Conservation (phyloP, 2,329 filamentous ascomycete species). For the Orbilia brochopaga region DNA sequence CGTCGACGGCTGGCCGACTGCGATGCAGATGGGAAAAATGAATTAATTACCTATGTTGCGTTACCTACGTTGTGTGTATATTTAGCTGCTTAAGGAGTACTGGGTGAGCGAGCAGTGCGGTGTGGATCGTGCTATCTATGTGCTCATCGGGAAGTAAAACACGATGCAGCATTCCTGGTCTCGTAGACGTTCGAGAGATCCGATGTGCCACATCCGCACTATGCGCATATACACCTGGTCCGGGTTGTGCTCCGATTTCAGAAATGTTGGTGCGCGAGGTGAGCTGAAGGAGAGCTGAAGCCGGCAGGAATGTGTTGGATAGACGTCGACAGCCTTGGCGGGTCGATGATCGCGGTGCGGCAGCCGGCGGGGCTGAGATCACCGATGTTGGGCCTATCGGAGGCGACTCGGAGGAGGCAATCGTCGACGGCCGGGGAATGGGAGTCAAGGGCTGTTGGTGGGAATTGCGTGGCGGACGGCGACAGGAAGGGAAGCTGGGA, state of each 20-base stretch:
- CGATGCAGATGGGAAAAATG: neutral
- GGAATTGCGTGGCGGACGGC: neutral
- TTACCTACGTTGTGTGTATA: too few relatives aligned
- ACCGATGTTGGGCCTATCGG: neutral
- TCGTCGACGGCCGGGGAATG: neutral
- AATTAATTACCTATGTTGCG: too few relatives aligned
- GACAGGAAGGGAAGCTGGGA: too few relatives aligned
- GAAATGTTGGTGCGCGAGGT: neutral
- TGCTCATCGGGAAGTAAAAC: neutral
- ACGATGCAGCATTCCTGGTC: constrained; percentile 6
- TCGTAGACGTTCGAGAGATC: neutral
- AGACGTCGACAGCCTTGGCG: constrained; percentile 17
- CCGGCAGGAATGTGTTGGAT: constrained; percentile 35
- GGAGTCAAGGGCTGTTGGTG: neutral
- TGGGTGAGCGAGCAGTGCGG: neutral
- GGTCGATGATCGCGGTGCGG: neutral
- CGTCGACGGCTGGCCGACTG: neutral
- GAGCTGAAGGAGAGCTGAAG: constrained; percentile 11
- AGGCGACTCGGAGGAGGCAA: neutral
- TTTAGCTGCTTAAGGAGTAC: too few relatives aligned
- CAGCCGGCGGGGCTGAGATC: neutral
- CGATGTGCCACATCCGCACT: too few relatives aligned
- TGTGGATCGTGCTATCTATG: neutral
- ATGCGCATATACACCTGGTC: too few relatives aligned
- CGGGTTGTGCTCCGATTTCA: neutral